Evolutionary conservation across 2,329 filamentous ascomycete species (phyloP).

Genomic region (Trichophyton equinum): DNA sequence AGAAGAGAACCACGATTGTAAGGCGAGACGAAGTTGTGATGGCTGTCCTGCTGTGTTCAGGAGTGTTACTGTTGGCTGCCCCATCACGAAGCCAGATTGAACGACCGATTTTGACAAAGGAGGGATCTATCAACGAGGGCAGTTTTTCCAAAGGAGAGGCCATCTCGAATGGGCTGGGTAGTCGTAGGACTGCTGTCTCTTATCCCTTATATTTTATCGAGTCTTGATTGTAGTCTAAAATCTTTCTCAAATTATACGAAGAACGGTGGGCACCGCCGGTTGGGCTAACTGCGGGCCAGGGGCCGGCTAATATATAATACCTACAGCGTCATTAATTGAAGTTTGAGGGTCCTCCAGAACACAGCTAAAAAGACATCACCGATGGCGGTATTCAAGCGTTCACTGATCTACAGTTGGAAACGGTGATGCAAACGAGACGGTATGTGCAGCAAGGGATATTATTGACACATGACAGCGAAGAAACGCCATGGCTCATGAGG

Average conservation of each 20-base stretch:
- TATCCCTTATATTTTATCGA: neutral
- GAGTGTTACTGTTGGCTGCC: constrained; percentile 3
- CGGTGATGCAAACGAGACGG: no score
- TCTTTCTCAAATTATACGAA: no score
- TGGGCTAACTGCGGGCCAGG: no score
- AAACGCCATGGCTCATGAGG: no score
- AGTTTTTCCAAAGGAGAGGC: neutral
- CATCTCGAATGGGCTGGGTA: neutral
- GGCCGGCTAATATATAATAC: no score
- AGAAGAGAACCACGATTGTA: constrained; percentile 36
- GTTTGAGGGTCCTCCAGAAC: no score
- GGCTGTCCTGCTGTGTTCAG: constrained; percentile 5
- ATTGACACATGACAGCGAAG: no score
- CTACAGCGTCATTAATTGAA: no score
- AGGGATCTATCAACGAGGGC: neutral
- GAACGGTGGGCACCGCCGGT: no score
- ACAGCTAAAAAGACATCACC: no score
- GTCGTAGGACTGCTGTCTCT: neutral
- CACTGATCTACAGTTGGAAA: no score
- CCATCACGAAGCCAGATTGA: constrained; percentile 29
- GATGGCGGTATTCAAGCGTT: no score
- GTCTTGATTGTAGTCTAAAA: neutral
- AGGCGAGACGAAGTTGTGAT: constrained; percentile 11
- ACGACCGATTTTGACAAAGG: constrained; percentile 27
- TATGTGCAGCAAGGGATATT: neutral